Evolutionary conservation across 805 yeast species (phyloP).

Genomic region (Myxozyma udenii): DNA sequence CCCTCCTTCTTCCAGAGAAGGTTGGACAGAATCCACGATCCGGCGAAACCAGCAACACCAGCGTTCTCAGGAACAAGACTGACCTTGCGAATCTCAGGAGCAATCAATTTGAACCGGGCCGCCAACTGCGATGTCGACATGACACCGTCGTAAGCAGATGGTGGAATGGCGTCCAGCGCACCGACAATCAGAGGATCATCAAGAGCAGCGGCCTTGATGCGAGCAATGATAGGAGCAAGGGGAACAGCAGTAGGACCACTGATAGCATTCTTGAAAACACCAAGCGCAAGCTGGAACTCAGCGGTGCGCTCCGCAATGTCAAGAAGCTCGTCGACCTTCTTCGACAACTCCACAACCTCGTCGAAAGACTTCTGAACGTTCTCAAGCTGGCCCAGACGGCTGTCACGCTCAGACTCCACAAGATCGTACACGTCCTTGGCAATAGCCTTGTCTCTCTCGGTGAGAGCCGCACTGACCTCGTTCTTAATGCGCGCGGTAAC

Average conservation of each 20-base stretch:
- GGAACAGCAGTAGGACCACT: constrained; percentile 41
- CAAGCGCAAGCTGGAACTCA: constrained; percentile 46
- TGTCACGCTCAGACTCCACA: constrained; percentile 72
- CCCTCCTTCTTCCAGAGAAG: constrained; percentile 78
- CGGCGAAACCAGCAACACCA: constrained; percentile 86
- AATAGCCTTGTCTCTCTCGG: constrained; percentile 66
- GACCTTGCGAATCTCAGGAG: constrained; percentile 83
- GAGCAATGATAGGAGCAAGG: constrained; percentile 38
- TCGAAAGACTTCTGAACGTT: constrained; percentile 59
- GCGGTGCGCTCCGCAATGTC: constrained; percentile 43
- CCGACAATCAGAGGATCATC: constrained; percentile 52
- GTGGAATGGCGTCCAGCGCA: constrained; percentile 50
- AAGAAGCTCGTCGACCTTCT: constrained; percentile 42
- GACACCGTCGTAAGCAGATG: constrained; percentile 52
- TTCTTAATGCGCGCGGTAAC: constrained; percentile 23
- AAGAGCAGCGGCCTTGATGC: constrained; percentile 40
- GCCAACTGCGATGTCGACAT: constrained; percentile 74
- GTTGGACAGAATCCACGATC: constrained; percentile 73
- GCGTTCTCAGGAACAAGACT: constrained; percentile 92
- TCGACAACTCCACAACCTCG: constrained; percentile 46
- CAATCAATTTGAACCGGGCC: constrained; percentile 73
- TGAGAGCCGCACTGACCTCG: constrained; percentile 55
- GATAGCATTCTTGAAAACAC: constrained; percentile 45
- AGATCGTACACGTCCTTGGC: constrained; percentile 53
- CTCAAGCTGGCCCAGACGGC: constrained; percentile 67